Percentiles rank a stretch among this genome's conserved stretches.
Conservation (phyloP, 768 basidiomycete genomes). For the Russula earlei region DNA sequence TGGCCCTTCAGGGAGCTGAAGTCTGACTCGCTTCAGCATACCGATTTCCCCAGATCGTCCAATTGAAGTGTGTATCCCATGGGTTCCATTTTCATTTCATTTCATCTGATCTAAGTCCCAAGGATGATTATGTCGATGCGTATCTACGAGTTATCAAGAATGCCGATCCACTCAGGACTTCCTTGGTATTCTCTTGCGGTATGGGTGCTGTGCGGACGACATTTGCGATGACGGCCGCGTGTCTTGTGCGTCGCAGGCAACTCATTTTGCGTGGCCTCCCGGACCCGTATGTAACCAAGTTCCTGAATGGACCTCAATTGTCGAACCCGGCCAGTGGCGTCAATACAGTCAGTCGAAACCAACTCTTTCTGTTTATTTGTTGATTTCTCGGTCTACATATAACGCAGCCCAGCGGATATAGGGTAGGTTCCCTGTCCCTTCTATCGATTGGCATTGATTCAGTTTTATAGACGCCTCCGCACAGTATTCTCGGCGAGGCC, state of each 20-base stretch:
- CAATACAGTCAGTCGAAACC: conserved; percentile 37
- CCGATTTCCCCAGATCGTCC: conserved; percentile 92
- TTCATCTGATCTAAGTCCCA: background rate
- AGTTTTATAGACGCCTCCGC: conserved; percentile 8
- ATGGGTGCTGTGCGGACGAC: conserved; percentile 96
- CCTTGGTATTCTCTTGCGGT: conserved; percentile 90
- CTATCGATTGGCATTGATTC: background rate
- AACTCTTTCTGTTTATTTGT: background rate
- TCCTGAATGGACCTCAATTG: conserved; percentile 15
- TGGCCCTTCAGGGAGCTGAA: conserved; percentile 1
- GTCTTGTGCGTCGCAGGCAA: conserved; percentile 71
- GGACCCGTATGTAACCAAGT: conserved; percentile 64
- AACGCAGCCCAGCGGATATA: conserved; percentile 21
- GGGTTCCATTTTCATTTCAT: background rate
- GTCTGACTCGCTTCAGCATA: conserved; percentile 41
- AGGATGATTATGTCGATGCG: conserved; percentile 94
- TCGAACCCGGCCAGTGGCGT: conserved; percentile 30
- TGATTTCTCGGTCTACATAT: background rate
- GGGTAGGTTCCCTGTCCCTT: background rate
- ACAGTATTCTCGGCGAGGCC: conserved; percentile 39
- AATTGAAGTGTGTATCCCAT: conserved; percentile 55
- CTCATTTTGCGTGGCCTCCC: conserved; percentile 48
- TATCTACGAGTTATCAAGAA: conserved; percentile 75
- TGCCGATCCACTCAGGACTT: conserved; percentile 71
- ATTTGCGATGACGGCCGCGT: conserved; percentile 94